Base-by-base conservation (phyloP, 169 alveolate genomes). In the Hammondia hammondi region DNA sequence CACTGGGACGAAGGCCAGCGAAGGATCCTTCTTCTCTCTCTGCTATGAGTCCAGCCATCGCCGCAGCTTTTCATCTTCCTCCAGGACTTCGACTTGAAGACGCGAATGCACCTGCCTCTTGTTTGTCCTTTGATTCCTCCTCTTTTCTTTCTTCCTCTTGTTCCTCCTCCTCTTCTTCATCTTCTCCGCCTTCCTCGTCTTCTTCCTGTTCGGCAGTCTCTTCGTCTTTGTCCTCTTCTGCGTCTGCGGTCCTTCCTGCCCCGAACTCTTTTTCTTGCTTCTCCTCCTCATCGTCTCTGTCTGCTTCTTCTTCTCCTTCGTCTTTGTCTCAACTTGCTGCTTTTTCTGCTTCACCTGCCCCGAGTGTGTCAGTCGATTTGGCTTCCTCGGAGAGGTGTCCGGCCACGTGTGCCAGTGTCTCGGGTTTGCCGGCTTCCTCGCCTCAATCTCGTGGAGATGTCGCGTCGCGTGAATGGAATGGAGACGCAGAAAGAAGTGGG, bases 21-120 rank as follows among this genome's bases (percentile, higher is more conserved):
- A 82, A 82, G 70, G 90, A 82, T 52, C 35, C 52, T 17, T 21
- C 90, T 9, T 37, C 90, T 21, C 90, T 82, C 19, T 45, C 32
- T 45, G 90, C 90, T 37, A 9, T 82, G n/a, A 48, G 90, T 45
- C 5, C 90, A 21, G 90, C 72, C 70, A 52, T 82, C 32, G 57
- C 72, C 4, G 70, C 90, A 43, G 71, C 67, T 6, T 82, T 82
- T 70, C 43, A 17, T n/a, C 90, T 82, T 6, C 90, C 90, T 5
- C 90, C 90, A 29, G 71, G 43, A n/a, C 90, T 82, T 35, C 90
- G 70, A 27, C 67, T 82, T 32, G n/a, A 67, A 27, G 77, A 67
- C n/a, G 77, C 77, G 77, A 67, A 27, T 3, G 32, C 87, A 24
- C 48, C 87, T 24, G 6, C 48, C 32, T 46, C 87, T 46, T 77